phyloP scores from a whole-genome alignment of 2,329 filamentous ascomycete genomes.

The Aulographum hederae region DNA sequence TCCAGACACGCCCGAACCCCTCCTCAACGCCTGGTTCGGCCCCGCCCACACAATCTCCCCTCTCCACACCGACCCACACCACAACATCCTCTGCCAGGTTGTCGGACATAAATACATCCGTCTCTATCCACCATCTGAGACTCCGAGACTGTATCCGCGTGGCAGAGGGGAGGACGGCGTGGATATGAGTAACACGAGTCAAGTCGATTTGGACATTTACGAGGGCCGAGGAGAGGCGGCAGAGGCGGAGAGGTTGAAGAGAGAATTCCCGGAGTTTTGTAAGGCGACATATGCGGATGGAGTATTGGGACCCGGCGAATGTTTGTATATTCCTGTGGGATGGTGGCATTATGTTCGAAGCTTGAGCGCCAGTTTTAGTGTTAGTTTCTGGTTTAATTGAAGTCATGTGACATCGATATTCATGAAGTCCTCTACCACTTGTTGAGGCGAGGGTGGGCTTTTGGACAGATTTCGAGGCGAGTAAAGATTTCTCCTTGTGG shows the following conservation, averaged over 20 bases:
- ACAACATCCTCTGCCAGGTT: conserved; percentile 80
- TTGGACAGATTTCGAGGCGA: background rate
- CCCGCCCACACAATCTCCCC: conserved; percentile 78
- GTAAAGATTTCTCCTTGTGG: too few relatives aligned
- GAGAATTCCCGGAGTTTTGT: conserved; percentile 34
- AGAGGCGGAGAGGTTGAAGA: conserved; percentile 21
- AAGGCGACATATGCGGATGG: conserved; percentile 53
- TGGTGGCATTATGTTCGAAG: conserved; percentile 98
- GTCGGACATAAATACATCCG: conserved; percentile 86
- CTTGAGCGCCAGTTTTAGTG: conserved; percentile 73
- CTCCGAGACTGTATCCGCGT: conserved; percentile 37
- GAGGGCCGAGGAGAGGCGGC: conserved; percentile 6
- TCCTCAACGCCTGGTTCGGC: conserved; percentile 86
- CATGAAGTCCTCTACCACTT: background rate
- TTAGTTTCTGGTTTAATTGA: conserved; percentile 90
- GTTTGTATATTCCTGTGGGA: conserved; percentile 73
- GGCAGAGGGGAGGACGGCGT: conserved; percentile 47
- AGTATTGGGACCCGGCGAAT: conserved; percentile 64
- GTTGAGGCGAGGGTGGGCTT: background rate
- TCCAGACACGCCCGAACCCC: conserved; percentile 26
- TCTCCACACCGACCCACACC: conserved; percentile 82
- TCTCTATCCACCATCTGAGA: conserved; percentile 53
- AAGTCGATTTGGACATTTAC: conserved; percentile 42
- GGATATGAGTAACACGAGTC: conserved; percentile 83
- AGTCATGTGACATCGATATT: background rate